Conservation (phyloP, 2,329 filamentous ascomycete genomes). For the Xylaria sp. region DNA sequence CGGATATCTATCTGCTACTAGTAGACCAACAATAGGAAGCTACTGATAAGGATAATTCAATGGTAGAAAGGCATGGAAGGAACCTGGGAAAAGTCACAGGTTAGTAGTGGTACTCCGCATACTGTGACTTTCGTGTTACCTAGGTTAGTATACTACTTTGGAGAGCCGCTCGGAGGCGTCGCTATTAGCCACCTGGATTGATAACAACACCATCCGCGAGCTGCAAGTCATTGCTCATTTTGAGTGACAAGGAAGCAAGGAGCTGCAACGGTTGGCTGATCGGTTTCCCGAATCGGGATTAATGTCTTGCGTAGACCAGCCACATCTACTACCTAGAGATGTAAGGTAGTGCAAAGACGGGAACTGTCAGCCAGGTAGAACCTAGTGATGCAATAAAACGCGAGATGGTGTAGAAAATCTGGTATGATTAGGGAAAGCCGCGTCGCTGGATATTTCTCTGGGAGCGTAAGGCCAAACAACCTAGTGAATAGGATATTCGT, state of each 20-base stretch:
- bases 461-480: neutral
- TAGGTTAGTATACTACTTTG: neutral
- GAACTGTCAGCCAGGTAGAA: slow-evolving; percentile 12
- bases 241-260: slow-evolving; percentile 7
- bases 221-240: slow-evolving; percentile 18
- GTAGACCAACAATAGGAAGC: slow-evolving; percentile 8
- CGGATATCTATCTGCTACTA: neutral
- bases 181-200: slow-evolving; percentile 2
- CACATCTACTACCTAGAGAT: slow-evolving; percentile 5
- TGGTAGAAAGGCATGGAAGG: neutral
- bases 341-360: neutral
- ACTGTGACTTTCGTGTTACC: neutral
- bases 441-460: neutral
- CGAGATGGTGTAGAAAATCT: neutral
- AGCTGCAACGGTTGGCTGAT: slow-evolving; percentile 14
- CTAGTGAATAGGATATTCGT: neutral
- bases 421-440: neutral
- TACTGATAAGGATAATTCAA: neutral
- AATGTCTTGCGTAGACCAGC: slow-evolving; percentile 12
- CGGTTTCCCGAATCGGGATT: slow-evolving; percentile 12
- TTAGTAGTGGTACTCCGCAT: neutral
- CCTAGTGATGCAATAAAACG: slow-evolving; percentile 18
- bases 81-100: neutral
- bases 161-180: neutral
- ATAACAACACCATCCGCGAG: slow-evolving; percentile 3